A percentile compares a stretch with the other conserved stretches of the same genome.
phyloP scores from a whole-genome alignment of 495 filamentous ascomycete genomes.

The Beverwykella pulmonaria region DNA sequence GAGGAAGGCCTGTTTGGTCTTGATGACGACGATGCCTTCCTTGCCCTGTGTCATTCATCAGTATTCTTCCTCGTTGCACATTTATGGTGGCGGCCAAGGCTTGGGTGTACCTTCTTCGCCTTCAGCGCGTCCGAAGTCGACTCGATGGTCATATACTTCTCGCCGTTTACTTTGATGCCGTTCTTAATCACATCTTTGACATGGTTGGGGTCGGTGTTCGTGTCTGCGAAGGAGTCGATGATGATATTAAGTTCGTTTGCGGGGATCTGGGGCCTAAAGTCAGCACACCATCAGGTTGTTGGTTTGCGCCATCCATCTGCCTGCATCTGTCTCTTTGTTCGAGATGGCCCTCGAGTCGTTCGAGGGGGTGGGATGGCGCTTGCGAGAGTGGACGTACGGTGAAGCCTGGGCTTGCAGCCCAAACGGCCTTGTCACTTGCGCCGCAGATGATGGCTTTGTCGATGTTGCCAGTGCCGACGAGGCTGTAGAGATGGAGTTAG shows the following conservation, averaged over 20 bases:
- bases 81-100: background rate
- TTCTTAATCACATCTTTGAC: conserved; percentile 54
- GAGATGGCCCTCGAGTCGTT: background rate
- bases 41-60: conserved; percentile 63
- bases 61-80: background rate
- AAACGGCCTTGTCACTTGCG: conserved; percentile 75
- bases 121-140: conserved; percentile 79
- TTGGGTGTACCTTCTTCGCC: conserved; percentile 71
- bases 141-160: conserved; percentile 72
- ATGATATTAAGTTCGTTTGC: conserved; percentile 65
- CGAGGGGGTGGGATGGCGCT: background rate
- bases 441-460: conserved; percentile 89
- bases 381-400: conserved; percentile 56
- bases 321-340: background rate
- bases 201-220: conserved; percentile 53
- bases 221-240: conserved; percentile 52
- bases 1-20: conserved; percentile 83
- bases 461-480: conserved; percentile 80
- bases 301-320: background rate
- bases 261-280: conserved; percentile 51
- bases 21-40: conserved; percentile 75
- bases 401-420: conserved; percentile 75
- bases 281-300: conserved; percentile 15
- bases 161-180: conserved; percentile 72
- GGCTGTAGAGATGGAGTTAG: conserved; percentile 51